Conservation (phyloP, 2,329 filamentous ascomycete genomes). For the Calonectria ilicicola region DNA sequence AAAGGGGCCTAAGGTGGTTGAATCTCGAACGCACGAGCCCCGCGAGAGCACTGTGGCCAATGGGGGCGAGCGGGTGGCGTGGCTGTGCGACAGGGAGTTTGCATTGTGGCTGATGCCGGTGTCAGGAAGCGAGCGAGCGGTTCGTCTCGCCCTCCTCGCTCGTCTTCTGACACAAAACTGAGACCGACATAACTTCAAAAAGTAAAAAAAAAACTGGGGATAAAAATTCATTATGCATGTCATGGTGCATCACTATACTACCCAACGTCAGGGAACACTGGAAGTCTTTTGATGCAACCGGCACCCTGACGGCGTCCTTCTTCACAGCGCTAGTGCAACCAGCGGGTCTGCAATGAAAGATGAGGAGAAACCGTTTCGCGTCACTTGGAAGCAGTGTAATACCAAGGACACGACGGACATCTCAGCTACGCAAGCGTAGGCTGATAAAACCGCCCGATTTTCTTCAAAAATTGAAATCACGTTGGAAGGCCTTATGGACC, state of each 20-base stretch:
- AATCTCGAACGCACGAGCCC: conserved; percentile 21
- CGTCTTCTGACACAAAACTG: background rate
- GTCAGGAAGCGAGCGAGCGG: background rate
- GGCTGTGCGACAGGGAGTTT: conserved; percentile 28
- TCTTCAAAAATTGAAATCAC: conserved; percentile 31
- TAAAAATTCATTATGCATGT: background rate
- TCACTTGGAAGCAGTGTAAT: conserved; percentile 43
- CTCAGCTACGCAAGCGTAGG: conserved; percentile 33
- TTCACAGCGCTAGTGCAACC: conserved; percentile 39
- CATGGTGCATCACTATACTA: background rate
- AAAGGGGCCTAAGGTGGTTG: conserved; percentile 15
- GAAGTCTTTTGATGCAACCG: background rate
- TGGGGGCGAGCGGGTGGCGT: conserved; percentile 22
- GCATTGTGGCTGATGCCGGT: conserved; percentile 29
- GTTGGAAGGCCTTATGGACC: conserved; percentile 6
- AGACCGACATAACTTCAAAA: background rate
- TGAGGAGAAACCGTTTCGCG: conserved; percentile 12
- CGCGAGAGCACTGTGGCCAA: conserved; percentile 25
- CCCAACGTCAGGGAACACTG: background rate
- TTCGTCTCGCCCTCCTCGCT: background rate
- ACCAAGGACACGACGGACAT: conserved; percentile 40
- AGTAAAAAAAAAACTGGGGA: too few relatives aligned
- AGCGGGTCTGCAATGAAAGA: conserved; percentile 39
- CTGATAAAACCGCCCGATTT: conserved; percentile 13
- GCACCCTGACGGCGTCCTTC: conserved; percentile 23